Base-by-base conservation (phyloP, 768 basidiomycete genomes). In the Tricholoma furcatifolium region DNA sequence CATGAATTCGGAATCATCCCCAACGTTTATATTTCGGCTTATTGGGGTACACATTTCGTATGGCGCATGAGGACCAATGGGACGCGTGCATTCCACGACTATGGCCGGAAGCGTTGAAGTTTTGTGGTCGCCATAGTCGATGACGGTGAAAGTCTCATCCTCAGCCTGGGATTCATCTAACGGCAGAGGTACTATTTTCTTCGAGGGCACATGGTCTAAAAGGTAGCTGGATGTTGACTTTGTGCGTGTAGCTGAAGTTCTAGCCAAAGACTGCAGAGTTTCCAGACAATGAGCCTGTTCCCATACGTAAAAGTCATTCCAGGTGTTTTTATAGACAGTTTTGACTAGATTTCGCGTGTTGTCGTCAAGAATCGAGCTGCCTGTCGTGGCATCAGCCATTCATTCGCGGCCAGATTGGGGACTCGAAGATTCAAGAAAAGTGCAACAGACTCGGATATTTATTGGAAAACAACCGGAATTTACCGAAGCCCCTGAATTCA, bases 11-110 rank as follows among this genome's bases (percentile, higher is more conserved):
- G 80, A 68, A 53, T 88, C 87, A 54, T 88, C 85, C 3, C 82
- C 84, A 15, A 71, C 68, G 41, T 75, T 71, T 14, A 83, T 68
- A 42, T 71, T 83, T 42, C 74, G 72, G 10, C 62, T 58, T 2
- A 73, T 56, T 1, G 85, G 81, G 2, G 82, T 71, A 60, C 83
- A 86, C 1, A 74, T 69, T 58, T 87, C 84, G 60, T 88, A 87
- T 5, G 64, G 57, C 0, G 79, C 70, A 57, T 63, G 66, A 1
- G 66, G 60, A 14, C 48, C 47, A 7, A 62, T 43, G 8, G 44
- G 21, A 21, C 66, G 63, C 21, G 24, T 11, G 34, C 62, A 43
- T 47, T 55, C 27, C 8, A 46, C 21, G 1, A 47, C 51, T 44
- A 54, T 21, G 23, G 50, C 60, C 6, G 51, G 15, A 27, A 66